Percentiles rank a stretch among this genome's conserved stretches.
Evolutionary conservation across 2,329 filamentous ascomycete species (phyloP).

Genomic region (Juglanconis sp.): DNA sequence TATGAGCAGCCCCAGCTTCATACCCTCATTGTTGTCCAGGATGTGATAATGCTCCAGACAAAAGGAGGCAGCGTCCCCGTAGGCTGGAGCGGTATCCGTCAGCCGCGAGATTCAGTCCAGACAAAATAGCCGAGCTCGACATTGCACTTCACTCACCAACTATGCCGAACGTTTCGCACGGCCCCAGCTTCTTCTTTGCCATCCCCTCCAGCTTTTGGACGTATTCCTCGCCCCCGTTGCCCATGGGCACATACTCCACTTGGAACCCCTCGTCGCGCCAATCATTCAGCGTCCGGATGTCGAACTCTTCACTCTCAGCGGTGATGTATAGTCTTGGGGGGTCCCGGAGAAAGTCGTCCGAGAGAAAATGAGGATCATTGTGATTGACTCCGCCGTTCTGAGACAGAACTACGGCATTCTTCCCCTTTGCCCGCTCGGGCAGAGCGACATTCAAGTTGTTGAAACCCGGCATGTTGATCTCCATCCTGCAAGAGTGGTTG

Average conservation of each 20-base stretch:
- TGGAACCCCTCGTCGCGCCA: slow-evolving; percentile 43
- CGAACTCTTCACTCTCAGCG: slow-evolving; percentile 41
- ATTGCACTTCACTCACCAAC: slow-evolving; percentile 29
- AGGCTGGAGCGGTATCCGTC: slow-evolving; percentile 29
- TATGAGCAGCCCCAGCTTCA: slow-evolving; percentile 39
- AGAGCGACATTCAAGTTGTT: slow-evolving; percentile 2
- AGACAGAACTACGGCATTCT: slow-evolving; percentile 14
- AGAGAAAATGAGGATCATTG: slow-evolving; percentile 41
- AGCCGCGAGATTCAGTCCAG: not conserved
- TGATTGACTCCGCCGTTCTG: slow-evolving; percentile 30
- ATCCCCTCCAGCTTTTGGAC: slow-evolving; percentile 31
- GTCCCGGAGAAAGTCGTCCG: slow-evolving; percentile 34
- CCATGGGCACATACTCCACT: slow-evolving; percentile 41
- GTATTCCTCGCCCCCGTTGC: slow-evolving; percentile 32
- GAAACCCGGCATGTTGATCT: slow-evolving; percentile 3
- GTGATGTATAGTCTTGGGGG: slow-evolving; percentile 41
- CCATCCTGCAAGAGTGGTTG: not conserved
- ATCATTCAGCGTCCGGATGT: slow-evolving; percentile 32
- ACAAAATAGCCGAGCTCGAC: no score
- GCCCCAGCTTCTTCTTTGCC: slow-evolving; percentile 30
- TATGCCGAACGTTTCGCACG: slow-evolving; percentile 43
- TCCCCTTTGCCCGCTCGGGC: slow-evolving; percentile 3
- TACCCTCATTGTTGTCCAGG: slow-evolving; percentile 41
- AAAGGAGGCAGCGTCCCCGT: slow-evolving; percentile 39
- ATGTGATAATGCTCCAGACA: slow-evolving; percentile 45